These are phyloP conservation scores for Aspergillus fumigatiaffinis DNA, from an alignment of 2,329 filamentous ascomycete species.

Conservation along the genomic window DNA sequence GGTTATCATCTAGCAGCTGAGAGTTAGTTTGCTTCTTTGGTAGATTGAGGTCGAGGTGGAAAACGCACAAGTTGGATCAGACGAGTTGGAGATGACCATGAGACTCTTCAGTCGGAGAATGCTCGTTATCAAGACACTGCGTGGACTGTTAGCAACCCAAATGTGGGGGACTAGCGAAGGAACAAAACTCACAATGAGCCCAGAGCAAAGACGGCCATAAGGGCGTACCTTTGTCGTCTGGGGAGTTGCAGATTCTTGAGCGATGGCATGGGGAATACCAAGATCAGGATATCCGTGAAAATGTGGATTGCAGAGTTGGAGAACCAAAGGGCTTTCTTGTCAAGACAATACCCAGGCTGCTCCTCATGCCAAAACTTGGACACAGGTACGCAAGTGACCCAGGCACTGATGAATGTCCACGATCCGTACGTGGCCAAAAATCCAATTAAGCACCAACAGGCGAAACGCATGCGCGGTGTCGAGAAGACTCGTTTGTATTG, in stretches of 20 bases:
- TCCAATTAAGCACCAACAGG: conserved; percentile 31
- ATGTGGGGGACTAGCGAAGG: background rate
- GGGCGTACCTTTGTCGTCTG: conserved; percentile 34
- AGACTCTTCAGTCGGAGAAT: conserved; percentile 32
- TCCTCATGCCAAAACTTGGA: conserved; percentile 27
- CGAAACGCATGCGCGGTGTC: conserved; percentile 26
- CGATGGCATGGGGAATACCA: conserved; percentile 40
- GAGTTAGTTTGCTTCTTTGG: background rate
- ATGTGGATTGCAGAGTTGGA: conserved; percentile 43
- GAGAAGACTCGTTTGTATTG: conserved; percentile 36
- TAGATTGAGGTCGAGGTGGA: background rate
- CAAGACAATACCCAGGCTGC: conserved; percentile 31
- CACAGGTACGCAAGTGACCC: conserved; percentile 29
- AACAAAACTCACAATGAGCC: conserved; percentile 38
- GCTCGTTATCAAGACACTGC: conserved; percentile 39
- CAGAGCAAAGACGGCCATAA: conserved; percentile 41
- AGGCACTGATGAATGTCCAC: conserved; percentile 30
- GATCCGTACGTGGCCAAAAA: conserved; percentile 29
- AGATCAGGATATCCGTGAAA: conserved; percentile 39
- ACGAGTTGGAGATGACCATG: conserved; percentile 24
- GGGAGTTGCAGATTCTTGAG: conserved; percentile 40
- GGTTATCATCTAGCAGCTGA: conserved; percentile 23
- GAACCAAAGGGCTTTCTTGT: conserved; percentile 41
- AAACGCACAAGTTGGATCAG: conserved; percentile 27
- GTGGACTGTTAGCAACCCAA: conserved; percentile 15